Base-by-base conservation (phyloP, 805 yeast species). In the Torulaspora microellipsoides region DNA sequence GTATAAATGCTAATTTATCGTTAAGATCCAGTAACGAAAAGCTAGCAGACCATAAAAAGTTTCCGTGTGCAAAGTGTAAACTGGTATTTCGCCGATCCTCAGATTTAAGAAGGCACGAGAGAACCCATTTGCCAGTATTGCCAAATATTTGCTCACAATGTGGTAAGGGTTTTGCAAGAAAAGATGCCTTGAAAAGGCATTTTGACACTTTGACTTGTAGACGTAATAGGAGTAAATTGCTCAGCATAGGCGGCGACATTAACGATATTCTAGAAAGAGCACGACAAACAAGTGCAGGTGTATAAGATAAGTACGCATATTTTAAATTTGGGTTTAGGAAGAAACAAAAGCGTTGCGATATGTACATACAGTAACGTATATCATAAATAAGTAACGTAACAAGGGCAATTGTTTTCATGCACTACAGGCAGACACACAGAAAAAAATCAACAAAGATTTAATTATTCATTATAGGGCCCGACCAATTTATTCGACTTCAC, bases 151-250 rank as follows among this genome's bases (percentile, higher is more conserved):
- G 95, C 63, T 78, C 81, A 5, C 65, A 71, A 13, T 85, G 95
- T 67, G 87, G 86, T 30, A 85, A 85, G 57, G 90, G 93, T 0
- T 85, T 85, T 71, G 91, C 93, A 1, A 68, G 95, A 37, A 83
- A 83, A 55, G 95, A 85, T 64, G 93, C 93, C 0, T 68, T 85
- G 53, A 85, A 84, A 59, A 70, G 95, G 52, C 95, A 85, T 61
- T 70, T 71, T 43, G 83, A 83, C 39, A 85, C 95, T 0, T 65
- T 81, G 48, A 85, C 93, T 0, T 85, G 95, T 67, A 77, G 76
- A 50, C 60, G 93, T 43, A 85, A 85, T 58, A 75, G 86, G 31
- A 81, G 77, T 43, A 76, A 80, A 57, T 49, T 76, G 40, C 46
- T 68, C 15, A 63, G 64, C 35, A 61, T 66, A 23, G 70, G 69